These are phyloP conservation scores for Tuber aestivum DNA, from an alignment of 495 filamentous ascomycete genomes.

Conservation along the genomic window DNA sequence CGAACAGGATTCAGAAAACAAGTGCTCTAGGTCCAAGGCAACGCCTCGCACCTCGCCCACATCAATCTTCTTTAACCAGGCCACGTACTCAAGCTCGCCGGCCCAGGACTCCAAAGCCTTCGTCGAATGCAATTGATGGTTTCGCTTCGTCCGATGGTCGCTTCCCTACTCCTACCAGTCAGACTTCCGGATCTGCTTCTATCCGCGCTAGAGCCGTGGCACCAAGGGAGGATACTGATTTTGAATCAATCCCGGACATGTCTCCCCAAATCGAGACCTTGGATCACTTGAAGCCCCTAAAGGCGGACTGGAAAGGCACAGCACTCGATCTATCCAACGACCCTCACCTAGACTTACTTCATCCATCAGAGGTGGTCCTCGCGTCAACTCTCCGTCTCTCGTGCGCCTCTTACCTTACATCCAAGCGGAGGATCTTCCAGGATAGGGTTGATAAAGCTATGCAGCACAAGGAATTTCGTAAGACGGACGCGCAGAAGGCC, in stretches of 20 bases:
- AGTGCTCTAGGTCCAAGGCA: constrained; percentile 23
- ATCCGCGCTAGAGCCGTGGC: constrained; percentile 34
- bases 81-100: constrained; percentile 26
- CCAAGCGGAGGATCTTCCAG: constrained; percentile 89
- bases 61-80: constrained; percentile 22
- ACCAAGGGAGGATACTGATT: constrained; percentile 82
- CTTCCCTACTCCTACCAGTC: constrained; percentile 33
- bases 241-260: constrained; percentile 67
- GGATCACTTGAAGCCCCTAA: constrained; percentile 59
- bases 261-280: constrained; percentile 68
- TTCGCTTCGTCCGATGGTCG: constrained; percentile 35
- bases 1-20: constrained; percentile 35
- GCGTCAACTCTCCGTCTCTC: constrained; percentile 76
- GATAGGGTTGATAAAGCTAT: constrained; percentile 62
- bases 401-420: constrained; percentile 86
- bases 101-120: constrained; percentile 30
- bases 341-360: constrained; percentile 68
- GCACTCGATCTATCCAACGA: constrained; percentile 74
- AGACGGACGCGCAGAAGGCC: constrained; percentile 95
- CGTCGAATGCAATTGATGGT: constrained; percentile 32
- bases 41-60: constrained; percentile 33
- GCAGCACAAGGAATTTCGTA: constrained; percentile 81
- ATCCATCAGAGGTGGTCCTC: constrained; percentile 70
- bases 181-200: constrained; percentile 31
- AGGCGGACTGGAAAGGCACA: constrained; percentile 82